Evolutionary conservation across 2,329 filamentous ascomycete species (phyloP).

Genomic region (Aspergillus caelatus): DNA sequence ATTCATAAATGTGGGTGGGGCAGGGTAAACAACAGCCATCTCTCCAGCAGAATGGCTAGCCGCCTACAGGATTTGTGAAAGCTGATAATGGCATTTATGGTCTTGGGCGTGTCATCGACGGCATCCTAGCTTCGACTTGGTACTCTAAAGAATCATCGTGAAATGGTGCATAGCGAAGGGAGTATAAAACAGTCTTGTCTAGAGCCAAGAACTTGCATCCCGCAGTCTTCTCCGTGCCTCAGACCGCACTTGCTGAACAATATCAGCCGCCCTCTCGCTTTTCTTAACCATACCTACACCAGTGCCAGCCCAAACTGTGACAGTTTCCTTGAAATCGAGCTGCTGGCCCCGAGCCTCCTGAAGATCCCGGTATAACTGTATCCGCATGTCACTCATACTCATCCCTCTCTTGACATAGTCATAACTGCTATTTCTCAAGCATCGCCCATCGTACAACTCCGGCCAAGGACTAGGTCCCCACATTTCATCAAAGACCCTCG

Average conservation of each 20-base stretch:
- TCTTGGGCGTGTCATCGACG: too few relatives aligned
- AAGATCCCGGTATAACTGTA: conserved; percentile 3
- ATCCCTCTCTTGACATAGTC: conserved; percentile 4
- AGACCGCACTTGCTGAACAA: too few relatives aligned
- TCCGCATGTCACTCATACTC: conserved; percentile 9
- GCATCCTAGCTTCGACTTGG: too few relatives aligned
- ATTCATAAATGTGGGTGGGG: too few relatives aligned
- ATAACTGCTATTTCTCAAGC: conserved; percentile 16
- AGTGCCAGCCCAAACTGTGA: conserved; percentile 20
- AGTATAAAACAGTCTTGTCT: background rate
- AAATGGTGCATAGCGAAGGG: too few relatives aligned
- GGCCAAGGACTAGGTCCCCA: conserved; percentile 18
- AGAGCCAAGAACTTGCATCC: background rate
- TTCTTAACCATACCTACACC: conserved; percentile 19
- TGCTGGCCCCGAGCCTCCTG: background rate
- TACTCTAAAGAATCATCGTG: too few relatives aligned
- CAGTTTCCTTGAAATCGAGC: conserved; percentile 13
- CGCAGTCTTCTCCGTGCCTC: background rate
- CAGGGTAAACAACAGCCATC: too few relatives aligned
- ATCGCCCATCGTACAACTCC: conserved; percentile 16
- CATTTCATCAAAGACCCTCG: conserved; percentile 20
- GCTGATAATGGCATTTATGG: too few relatives aligned
- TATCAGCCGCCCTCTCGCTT: too few relatives aligned
- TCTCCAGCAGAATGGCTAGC: too few relatives aligned
- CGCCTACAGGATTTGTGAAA: too few relatives aligned